Evolutionary conservation across 176 grass and related monocot species (phyloP).

Genomic region (Pontederia crassipes): DNA sequence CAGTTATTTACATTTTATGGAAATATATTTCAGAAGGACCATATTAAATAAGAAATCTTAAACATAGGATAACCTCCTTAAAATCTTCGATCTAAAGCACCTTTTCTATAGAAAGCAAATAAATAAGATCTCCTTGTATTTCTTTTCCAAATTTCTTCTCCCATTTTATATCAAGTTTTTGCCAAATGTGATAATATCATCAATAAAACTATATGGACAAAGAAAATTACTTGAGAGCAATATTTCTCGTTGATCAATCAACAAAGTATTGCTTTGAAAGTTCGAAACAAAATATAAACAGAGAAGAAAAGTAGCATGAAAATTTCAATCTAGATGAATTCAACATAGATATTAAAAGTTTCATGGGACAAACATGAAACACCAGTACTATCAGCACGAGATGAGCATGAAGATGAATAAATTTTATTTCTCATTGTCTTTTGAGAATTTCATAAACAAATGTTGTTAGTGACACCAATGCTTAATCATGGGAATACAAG

Average conservation of each 20-base stretch:
- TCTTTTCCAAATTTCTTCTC: conserved; percentile 85
- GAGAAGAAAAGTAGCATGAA: too few relatives aligned
- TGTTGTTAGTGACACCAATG: neutral
- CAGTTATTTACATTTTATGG: neutral
- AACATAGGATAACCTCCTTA: conserved; percentile 30
- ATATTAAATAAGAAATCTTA: neutral
- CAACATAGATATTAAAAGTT: neutral
- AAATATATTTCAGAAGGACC: conserved; percentile 5
- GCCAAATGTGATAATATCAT: conserved; percentile 22
- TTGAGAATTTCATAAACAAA: too few relatives aligned
- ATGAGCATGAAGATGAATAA: too few relatives aligned
- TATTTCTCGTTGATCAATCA: neutral
- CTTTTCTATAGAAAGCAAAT: conserved; percentile 67
- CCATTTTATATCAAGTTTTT: conserved; percentile 78
- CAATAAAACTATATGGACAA: conserved; percentile 8
- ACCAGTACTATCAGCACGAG: too few relatives aligned
- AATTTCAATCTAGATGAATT: too few relatives aligned
- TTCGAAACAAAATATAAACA: too few relatives aligned
- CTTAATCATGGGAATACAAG: conserved; percentile 1
- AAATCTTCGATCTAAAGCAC: conserved; percentile 87
- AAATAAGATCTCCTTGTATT: conserved; percentile 51
- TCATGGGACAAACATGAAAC: too few relatives aligned
- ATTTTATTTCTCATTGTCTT: too few relatives aligned
- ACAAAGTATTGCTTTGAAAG: too few relatives aligned
- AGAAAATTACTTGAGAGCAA: neutral